phyloP scores from a whole-genome alignment of 345 rosid species.

The Lepidium didymum region DNA sequence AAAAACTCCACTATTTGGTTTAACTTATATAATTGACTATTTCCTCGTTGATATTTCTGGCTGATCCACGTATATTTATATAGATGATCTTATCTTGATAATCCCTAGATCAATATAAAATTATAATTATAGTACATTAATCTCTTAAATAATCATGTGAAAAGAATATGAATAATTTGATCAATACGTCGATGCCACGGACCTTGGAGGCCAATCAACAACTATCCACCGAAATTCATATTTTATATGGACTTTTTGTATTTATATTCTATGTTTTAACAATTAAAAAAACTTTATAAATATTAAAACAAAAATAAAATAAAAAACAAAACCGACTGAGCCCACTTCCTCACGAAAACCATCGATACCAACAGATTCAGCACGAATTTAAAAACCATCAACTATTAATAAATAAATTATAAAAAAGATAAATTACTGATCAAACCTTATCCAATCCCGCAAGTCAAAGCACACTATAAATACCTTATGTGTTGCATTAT shows the following conservation, averaged over 20 bases:
- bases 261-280: neutral
- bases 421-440: neutral
- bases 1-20: no score
- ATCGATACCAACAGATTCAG: conserved; percentile 14
- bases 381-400: neutral
- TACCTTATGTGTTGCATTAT: neutral
- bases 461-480: conserved; percentile 13
- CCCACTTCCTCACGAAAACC: conserved; percentile 21
- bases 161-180: neutral
- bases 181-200: neutral
- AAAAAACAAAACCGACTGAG: conserved; percentile 9
- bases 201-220: neutral
- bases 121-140: neutral
- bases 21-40: no score
- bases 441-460: conserved; percentile 19
- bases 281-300: neutral
- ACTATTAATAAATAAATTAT: neutral
- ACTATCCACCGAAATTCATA: neutral
- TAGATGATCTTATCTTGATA: neutral
- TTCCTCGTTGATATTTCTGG: no score
- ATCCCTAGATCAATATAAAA: neutral
- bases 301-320: neutral
- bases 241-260: neutral
- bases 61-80: neutral
- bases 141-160: neutral